Conservation (phyloP, 2,329 filamentous ascomycete genomes). For the Trematosphaeria pertusa region DNA sequence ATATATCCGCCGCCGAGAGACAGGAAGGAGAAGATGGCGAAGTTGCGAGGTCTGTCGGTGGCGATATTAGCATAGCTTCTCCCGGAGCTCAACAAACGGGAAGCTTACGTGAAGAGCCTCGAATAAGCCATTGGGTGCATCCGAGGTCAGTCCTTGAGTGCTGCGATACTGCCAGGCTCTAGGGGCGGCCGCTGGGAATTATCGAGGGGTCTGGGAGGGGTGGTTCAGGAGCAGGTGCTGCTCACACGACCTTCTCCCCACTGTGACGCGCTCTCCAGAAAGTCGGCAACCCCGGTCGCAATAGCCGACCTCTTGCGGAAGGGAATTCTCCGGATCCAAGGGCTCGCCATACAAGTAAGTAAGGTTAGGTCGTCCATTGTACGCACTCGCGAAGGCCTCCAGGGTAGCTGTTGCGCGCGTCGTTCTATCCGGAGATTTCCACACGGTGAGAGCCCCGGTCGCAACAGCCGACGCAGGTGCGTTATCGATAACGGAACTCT, state of each 20-base stretch:
- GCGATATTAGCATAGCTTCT: constrained; percentile 21
- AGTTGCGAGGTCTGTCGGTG: constrained; percentile 36
- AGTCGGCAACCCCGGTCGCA: too few relatives aligned
- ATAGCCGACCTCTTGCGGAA: too few relatives aligned
- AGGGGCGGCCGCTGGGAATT: too few relatives aligned
- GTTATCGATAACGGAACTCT: constrained; percentile 22
- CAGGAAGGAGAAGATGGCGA: constrained; percentile 38
- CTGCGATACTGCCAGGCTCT: too few relatives aligned
- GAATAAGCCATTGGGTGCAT: constrained; percentile 36
- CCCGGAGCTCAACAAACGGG: constrained; percentile 1
- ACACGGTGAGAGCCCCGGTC: too few relatives aligned
- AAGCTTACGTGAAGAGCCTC: constrained; percentile 39
- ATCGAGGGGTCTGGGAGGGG: constrained; percentile 7
- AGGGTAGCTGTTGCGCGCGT: too few relatives aligned
- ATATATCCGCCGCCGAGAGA: constrained; percentile 43
- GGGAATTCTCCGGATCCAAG: too few relatives aligned
- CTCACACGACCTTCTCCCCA: constrained; percentile 31
- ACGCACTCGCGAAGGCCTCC: too few relatives aligned
- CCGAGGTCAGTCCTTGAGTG: neutral
- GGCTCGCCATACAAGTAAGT: too few relatives aligned
- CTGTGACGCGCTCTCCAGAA: constrained; percentile 28
- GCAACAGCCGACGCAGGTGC: too few relatives aligned
- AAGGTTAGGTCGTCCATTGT: too few relatives aligned
- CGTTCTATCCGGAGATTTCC: too few relatives aligned
- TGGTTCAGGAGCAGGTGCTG: constrained; percentile 2